phyloP scores from a whole-genome alignment of 371 early-diverging fungal species.

The Apophysomyces sp. region DNA sequence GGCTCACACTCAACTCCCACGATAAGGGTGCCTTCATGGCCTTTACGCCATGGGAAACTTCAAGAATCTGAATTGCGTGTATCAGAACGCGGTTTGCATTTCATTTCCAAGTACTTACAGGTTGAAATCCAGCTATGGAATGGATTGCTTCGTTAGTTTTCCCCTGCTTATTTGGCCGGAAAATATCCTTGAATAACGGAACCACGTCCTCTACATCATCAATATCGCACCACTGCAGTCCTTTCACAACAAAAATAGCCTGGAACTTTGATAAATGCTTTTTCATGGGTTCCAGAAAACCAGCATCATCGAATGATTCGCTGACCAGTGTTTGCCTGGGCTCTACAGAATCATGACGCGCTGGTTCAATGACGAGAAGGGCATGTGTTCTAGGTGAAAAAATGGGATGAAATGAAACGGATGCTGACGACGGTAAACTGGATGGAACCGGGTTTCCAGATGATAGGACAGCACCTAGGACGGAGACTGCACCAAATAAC shows the following conservation, averaged over 20 bases:
- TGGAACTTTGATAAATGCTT: constrained; percentile 16
- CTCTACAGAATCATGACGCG: background rate
- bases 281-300: background rate
- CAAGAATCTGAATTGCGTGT: constrained; percentile 16
- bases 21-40: constrained; percentile 37
- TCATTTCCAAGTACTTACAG: constrained; percentile 20
- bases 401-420: constrained; percentile 42
- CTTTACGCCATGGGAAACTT: constrained; percentile 37
- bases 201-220: constrained; percentile 39
- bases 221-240: constrained; percentile 40
- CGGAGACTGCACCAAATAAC: constrained; percentile 39
- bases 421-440: constrained; percentile 3
- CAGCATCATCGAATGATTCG: constrained; percentile 6
- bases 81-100: background rate
- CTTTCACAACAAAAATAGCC: constrained; percentile 37
- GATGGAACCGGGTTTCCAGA: constrained; percentile 5
- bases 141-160: constrained; percentile 2
- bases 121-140: constrained; percentile 25
- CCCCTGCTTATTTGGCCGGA: constrained; percentile 5
- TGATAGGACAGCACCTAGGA: constrained; percentile 39
- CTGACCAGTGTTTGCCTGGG: background rate
- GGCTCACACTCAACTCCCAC: constrained; percentile 39
- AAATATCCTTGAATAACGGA: constrained; percentile 43
- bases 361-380: constrained; percentile 49
- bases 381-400: constrained; percentile 64